phyloP scores from a whole-genome alignment of 139 green algal species.

The Astrephomene gubernaculifera region DNA sequence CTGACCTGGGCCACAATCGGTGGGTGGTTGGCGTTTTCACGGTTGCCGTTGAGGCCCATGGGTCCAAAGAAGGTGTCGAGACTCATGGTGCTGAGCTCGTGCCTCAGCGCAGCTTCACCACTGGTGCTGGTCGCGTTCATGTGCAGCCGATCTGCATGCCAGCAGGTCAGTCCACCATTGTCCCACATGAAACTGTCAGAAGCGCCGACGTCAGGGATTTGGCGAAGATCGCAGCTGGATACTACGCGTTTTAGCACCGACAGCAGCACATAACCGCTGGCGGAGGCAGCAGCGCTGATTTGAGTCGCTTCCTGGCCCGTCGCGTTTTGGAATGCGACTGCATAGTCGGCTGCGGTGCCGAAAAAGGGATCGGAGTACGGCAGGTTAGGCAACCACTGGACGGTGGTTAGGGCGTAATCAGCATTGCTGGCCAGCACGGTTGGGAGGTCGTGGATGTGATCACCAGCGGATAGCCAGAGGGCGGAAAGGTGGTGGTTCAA shows the following conservation, averaged over 20 bases:
- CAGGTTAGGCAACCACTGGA: slow-evolving; percentile 32
- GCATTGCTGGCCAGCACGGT: background rate
- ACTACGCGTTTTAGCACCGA: background rate
- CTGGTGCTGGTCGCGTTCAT: background rate
- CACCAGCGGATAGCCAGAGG: slow-evolving; percentile 5
- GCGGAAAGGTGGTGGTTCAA: background rate
- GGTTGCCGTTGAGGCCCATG: slow-evolving; percentile 9
- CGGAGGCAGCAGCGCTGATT: slow-evolving; percentile 4
- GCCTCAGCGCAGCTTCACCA: background rate
- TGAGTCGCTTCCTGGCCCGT: background rate
- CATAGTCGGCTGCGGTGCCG: background rate
- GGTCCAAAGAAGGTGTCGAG: slow-evolving; percentile 25
- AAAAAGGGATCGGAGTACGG: slow-evolving; percentile 21
- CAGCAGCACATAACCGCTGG: slow-evolving; percentile 23
- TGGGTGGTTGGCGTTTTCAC: slow-evolving; percentile 16
- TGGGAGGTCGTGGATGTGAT: background rate
- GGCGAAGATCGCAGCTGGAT: background rate
- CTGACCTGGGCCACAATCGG: background rate
- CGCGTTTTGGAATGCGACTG: background rate
- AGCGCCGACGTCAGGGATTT: background rate
- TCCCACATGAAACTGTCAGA: slow-evolving; percentile 12
- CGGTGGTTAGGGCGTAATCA: slow-evolving; percentile 29
- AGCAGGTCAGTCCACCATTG: background rate
- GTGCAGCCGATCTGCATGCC: background rate
- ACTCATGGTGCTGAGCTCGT: background rate